Base-by-base conservation (phyloP, 1,284 basidiomycete genomes). In the Cystobasidium slooffiae region DNA sequence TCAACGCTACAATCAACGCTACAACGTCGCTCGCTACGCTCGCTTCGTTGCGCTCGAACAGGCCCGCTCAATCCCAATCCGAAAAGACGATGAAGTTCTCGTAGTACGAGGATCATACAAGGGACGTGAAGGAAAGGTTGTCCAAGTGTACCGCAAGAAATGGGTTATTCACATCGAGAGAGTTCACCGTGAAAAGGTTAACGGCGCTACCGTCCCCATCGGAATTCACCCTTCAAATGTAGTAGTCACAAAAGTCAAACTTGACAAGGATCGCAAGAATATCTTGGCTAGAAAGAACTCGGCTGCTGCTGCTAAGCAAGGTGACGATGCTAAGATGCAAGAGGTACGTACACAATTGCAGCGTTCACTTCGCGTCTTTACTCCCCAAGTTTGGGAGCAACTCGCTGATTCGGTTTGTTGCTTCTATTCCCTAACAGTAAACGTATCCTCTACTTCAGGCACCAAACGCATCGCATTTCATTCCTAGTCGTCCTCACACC, bases 161-260 rank as follows among this genome's bases (percentile, higher is more conserved):
- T 98, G 93, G 92, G 93, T 98, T 75, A 92, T 99, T 84, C 91
- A 98, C 86, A 92, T 99, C 82, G 97, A 99, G 85, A 93, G 95
- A 83, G 94, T 99, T 77, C 90, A 92, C 83, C 90, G 95, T 79
- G 97, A 99, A 87, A 99, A 99, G 87, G 93, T 93, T 80, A 97
- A 97, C 84, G 97, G 97, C 79, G 91, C 94, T 77, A 91, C 94
- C 75, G 89, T 91, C 75, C 91, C 92, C 81, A 94, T 98, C 81
- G 94, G 94, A 80, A 90, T 99, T 81, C 91, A 96, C 88, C 95
- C 97, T 77, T 94, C 91, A 86, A 99, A 98, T 84, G 94, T 97
- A 75, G 93, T 97, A 80, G 94, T 99, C 83, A 90, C 90, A 80
- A 90, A 86, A 81, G 88, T 97, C 85, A 97, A 97, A 85, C 85